Evolutionary conservation across 1,284 basidiomycete genomes (phyloP), one percentile per base, ranked within the genome.

Genomic region (Quambalaria eucalypti): DNA sequence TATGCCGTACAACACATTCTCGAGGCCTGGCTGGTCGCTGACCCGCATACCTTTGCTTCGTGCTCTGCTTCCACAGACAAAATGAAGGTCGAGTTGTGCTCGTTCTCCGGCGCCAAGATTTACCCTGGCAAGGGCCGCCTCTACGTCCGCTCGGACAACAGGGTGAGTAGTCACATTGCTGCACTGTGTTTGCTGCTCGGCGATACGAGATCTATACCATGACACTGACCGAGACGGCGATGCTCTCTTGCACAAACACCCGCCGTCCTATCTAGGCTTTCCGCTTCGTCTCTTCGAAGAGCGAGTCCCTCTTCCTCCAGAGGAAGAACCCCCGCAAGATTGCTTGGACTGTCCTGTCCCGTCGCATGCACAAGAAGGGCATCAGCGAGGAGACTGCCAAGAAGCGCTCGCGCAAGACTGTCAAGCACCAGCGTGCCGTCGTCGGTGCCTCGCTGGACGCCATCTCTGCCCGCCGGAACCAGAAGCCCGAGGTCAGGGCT

Each of bases 301-400:
- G 84, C 77, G 84, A 92, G 73, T 97, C 92, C 61, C 87, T 98
- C 69, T 98, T 98, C 87, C 82, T 90, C 62, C 95, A 98, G 80
- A 89, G 93, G 82, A 98, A 98, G 83, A 98, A 98, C 84, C 93
- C 95, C 55, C 89, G 93, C 78, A 97, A 98, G 86, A 91, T 98
- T 80, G 88, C 93, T 66, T 98, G 93, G 95, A 98, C 93, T 59
- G 82, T 85, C 76, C 86, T 91, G 59, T 98, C 89, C 85, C 88
- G 93, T 72, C 87, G 90, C 74, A 91, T 96, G 86, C 95, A 98
- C 85, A 96, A 95, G 86, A 98, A 98, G 87, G 93, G 92, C 79
- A 85, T 98, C 78, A 91, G 91, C 53, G 93, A 98, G 82, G 93
- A 98, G 61, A 86, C 92, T 54, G 89, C 91, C 76, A 98, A 97